A percentile compares a stretch with the other conserved stretches of the same genome.
These are phyloP conservation scores for Russula ochroleuca DNA, from an alignment of 768 basidiomycete genomes.

Conservation along the genomic window DNA sequence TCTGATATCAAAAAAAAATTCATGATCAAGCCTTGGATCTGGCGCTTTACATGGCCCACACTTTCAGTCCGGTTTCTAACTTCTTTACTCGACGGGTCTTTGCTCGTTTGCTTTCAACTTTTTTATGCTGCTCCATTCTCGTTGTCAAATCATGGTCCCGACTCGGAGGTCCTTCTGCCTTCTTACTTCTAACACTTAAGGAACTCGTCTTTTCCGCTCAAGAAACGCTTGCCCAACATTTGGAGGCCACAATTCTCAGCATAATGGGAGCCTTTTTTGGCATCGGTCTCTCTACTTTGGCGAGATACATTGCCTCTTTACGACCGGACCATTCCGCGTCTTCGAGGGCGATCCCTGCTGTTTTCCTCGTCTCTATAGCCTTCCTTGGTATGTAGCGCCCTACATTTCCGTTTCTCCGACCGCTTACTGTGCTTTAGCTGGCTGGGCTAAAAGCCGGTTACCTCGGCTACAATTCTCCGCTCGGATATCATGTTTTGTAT, in stretches of 20 bases:
- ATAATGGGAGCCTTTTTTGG: slow-evolving; percentile 41
- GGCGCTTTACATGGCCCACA: slow-evolving; percentile 1
- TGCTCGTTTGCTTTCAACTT: slow-evolving; percentile 43
- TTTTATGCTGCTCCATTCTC: slow-evolving; percentile 40
- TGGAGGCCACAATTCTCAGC: slow-evolving; percentile 44
- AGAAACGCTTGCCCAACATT: slow-evolving; percentile 45
- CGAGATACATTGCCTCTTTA: slow-evolving; percentile 35
- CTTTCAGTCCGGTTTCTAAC: background rate
- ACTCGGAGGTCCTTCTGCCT: slow-evolving; percentile 40
- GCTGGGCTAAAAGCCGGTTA: slow-evolving; percentile 42
- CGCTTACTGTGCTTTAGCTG: slow-evolving; percentile 32
- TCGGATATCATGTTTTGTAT: slow-evolving; percentile 47
- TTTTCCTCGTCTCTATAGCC: slow-evolving; percentile 40
- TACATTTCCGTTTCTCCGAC: background rate
- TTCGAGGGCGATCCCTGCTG: slow-evolving; percentile 39
- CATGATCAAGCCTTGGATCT: background rate
- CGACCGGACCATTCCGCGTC: slow-evolving; percentile 29
- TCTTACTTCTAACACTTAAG: slow-evolving; percentile 39
- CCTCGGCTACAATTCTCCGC: slow-evolving; percentile 43
- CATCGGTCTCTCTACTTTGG: slow-evolving; percentile 39
- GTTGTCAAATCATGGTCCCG: slow-evolving; percentile 40
- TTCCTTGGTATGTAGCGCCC: slow-evolving; percentile 36
- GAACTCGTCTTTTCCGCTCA: slow-evolving; percentile 48
- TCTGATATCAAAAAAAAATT: background rate
- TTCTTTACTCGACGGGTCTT: slow-evolving; percentile 36